Evolutionary conservation across 495 filamentous ascomycete species (phyloP).

Genomic region (Penicillium atrosanguineum): DNA sequence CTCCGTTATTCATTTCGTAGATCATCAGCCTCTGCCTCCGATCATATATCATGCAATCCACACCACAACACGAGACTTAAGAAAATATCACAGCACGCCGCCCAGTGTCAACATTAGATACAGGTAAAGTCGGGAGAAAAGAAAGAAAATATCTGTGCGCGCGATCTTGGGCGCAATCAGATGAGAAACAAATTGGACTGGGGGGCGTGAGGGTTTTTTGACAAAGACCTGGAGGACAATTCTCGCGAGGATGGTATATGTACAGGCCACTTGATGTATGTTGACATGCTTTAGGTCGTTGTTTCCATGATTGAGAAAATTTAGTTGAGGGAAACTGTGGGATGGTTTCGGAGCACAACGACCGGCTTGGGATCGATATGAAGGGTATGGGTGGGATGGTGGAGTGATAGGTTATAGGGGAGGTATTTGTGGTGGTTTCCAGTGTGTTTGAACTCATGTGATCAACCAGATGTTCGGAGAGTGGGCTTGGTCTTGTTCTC

Average conservation of each 20-base stretch:
- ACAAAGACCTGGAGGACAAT: neutral
- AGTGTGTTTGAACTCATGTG: neutral
- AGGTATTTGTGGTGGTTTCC: neutral
- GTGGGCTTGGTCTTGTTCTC: slow-evolving; percentile 20
- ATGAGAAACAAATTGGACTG: slow-evolving; percentile 4
- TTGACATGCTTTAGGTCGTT: slow-evolving; percentile 23
- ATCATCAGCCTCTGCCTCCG: neutral
- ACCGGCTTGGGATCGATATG: slow-evolving; percentile 4
- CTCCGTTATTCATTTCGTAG: neutral
- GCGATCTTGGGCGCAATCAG: neutral
- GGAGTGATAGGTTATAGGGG: neutral
- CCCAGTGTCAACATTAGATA: slow-evolving; percentile 28
- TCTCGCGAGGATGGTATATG: slow-evolving; percentile 19
- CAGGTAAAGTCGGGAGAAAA: slow-evolving; percentile 18
- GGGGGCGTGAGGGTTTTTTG: neutral
- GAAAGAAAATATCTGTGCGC: slow-evolving; percentile 6
- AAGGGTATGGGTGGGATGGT: neutral
- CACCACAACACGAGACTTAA: slow-evolving; percentile 7
- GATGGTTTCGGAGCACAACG: slow-evolving; percentile 20
- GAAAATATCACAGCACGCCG: slow-evolving; percentile 15
- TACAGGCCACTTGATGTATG: slow-evolving; percentile 30
- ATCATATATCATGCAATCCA: slow-evolving; percentile 17
- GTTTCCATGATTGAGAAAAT: slow-evolving; percentile 15
- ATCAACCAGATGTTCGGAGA: neutral
- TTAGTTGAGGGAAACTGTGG: slow-evolving; percentile 6